Evolutionary conservation across 495 filamentous ascomycete genomes (phyloP), one percentile per base, ranked within the genome.

Genomic region (Hypoxylon cercidicola): DNA sequence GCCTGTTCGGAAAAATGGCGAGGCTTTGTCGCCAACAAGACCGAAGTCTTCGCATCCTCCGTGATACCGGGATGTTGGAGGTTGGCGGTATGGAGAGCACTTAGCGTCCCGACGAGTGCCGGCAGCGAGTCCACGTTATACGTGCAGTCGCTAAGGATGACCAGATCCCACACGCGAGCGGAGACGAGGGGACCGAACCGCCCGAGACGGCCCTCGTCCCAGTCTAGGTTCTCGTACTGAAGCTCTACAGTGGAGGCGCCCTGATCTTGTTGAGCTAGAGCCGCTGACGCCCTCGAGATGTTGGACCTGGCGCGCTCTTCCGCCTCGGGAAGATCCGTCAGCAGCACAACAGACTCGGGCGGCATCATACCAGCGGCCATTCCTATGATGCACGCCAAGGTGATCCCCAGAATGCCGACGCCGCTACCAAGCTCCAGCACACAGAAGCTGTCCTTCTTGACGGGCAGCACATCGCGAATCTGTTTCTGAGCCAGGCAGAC

Each of bases 81-180:
- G 34, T 69, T 74, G 3, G 55, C 41, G 8, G 39, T 15, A 20
- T 76, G 72, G 16, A 97, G 70, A 7, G 78, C 78, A 16, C 76
- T 73, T 12, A 99, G 78, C 0, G 90, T 91, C 34, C 79, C 77
- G 3, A 97, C 91, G 32, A 99, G 79, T 9, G 87, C 82, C 13
- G 90, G 90, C 34, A 93, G 78, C 43, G 87, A 91, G 72, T 95
- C 92, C 30, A 86, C 82, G 73, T 98, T 99, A 78, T 99, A 99
- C 10, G 93, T 99, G 79, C 95, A 97, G 71, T 99, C 95, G 15
- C 93, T 91, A 1, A 96, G 82, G 4, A 96, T 73, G 19, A 97
- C 80, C 30, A 98, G 68, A 72, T 96, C 89, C 75, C 89, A 87
- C 0, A 70, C 64, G 20, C 73, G 74, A 1, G 76, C 70, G 21